A percentile compares a stretch with the other conserved stretches of the same genome.
Conservation (phyloP, 2,329 filamentous ascomycete species). For the Monascus ruber region DNA sequence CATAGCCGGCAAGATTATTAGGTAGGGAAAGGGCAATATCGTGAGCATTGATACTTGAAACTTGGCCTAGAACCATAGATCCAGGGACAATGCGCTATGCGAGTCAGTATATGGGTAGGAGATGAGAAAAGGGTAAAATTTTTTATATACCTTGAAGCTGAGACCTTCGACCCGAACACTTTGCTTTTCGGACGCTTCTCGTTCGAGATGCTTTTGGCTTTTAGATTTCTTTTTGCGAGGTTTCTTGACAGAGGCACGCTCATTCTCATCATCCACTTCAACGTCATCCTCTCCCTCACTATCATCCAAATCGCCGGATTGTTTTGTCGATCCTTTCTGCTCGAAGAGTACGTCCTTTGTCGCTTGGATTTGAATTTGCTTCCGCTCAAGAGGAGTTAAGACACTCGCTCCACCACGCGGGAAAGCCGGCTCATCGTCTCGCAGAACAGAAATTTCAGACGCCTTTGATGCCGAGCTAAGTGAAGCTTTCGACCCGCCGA, state of each 20-base stretch:
- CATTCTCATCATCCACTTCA: constrained; percentile 38
- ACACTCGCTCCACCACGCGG: constrained; percentile 85
- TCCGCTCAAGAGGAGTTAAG: constrained; percentile 85
- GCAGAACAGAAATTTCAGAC: constrained; percentile 35
- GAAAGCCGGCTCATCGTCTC: constrained; percentile 78
- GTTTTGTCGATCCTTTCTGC: constrained; percentile 50
- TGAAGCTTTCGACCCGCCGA: constrained; percentile 7
- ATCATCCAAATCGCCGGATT: constrained; percentile 42
- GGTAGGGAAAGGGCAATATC: constrained; percentile 74
- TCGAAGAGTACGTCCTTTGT: constrained; percentile 87
- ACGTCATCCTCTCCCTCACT: constrained; percentile 44
- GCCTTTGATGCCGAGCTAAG: constrained; percentile 15
- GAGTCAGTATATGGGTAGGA: constrained; percentile 19
- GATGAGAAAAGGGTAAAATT: background rate
- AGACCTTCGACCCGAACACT: constrained; percentile 70
- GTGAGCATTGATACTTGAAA: constrained; percentile 67
- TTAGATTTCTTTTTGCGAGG: constrained; percentile 27
- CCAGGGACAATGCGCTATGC: constrained; percentile 68
- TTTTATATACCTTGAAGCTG: constrained; percentile 64
- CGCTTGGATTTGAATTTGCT: constrained; percentile 90
- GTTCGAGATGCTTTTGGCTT: constrained; percentile 42
- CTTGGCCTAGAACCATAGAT: constrained; percentile 75
- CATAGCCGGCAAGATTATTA: constrained; percentile 84
- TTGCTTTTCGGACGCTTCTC: constrained; percentile 37
- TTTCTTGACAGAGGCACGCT: constrained; percentile 27